A percentile compares a stretch with the other conserved stretches of the same genome.
Conservation (phyloP, 2,329 filamentous ascomycete species). For the Colletotrichum orchidophilum region DNA sequence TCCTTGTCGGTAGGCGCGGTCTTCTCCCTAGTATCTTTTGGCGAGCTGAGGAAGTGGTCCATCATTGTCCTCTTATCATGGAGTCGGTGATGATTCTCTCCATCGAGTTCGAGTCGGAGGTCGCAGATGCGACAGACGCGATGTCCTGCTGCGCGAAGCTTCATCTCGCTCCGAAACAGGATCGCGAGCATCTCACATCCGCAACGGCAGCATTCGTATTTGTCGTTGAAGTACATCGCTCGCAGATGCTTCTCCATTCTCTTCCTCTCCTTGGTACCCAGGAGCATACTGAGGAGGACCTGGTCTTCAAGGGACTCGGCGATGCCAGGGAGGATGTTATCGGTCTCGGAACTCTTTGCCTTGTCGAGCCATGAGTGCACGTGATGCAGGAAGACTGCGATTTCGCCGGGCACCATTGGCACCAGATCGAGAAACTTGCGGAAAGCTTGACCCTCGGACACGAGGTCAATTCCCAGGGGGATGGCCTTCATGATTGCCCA, state of each 20-base stretch:
- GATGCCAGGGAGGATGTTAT: neutral
- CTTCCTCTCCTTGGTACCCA: neutral
- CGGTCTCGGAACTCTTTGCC: neutral
- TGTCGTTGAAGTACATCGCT: neutral
- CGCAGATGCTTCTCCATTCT: neutral
- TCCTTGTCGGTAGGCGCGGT: neutral
- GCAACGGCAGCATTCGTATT: slow-evolving; percentile 1
- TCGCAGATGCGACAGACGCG: slow-evolving; percentile 14
- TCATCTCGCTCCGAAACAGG: slow-evolving; percentile 7
- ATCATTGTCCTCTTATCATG: neutral
- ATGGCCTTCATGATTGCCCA: slow-evolving; percentile 22
- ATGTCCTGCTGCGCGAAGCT: neutral
- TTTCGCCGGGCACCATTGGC: slow-evolving; percentile 26
- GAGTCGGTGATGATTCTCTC: slow-evolving; percentile 5
- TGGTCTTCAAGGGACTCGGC: slow-evolving; percentile 10
- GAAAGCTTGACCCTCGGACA: neutral
- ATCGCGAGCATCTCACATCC: neutral
- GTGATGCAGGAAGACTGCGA: slow-evolving; percentile 12
- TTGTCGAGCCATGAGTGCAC: slow-evolving; percentile 13
- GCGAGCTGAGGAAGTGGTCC: neutral
- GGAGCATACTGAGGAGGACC: slow-evolving; percentile 17
- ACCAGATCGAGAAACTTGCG: slow-evolving; percentile 22
- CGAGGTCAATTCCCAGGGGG: slow-evolving; percentile 23
- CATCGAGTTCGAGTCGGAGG: neutral
- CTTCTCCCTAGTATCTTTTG: neutral